A percentile compares a stretch with the other conserved stretches of the same genome.
Evolutionary conservation across 78 protist species (phyloP).

Genomic region (Dictyostelium brefeldianum): DNA sequence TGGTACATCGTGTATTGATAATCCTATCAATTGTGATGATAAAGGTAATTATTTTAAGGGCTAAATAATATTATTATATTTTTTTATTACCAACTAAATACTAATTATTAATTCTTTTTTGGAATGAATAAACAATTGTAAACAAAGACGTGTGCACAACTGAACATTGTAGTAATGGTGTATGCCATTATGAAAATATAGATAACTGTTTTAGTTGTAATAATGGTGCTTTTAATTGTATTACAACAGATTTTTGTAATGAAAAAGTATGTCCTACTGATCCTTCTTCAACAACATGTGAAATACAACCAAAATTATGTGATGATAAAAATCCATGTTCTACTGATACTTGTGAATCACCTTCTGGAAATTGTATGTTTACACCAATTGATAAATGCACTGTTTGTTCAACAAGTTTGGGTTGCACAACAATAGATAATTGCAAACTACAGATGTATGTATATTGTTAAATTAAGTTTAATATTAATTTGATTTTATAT

Average conservation of each 20-base stretch:
- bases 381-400: background rate
- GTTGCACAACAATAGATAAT: background rate
- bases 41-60: too few relatives aligned
- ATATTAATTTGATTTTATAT: background rate
- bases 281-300: background rate
- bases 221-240: background rate
- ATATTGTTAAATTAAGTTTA: too few relatives aligned
- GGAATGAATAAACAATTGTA: too few relatives aligned
- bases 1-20: background rate
- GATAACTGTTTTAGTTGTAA: too few relatives aligned
- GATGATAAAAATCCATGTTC: background rate
- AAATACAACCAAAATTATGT: background rate
- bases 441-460: too few relatives aligned
- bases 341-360: background rate
- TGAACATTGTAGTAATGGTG: too few relatives aligned
- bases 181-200: too few relatives aligned
- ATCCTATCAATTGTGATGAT: constrained; percentile 5
- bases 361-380: too few relatives aligned
- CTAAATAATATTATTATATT: too few relatives aligned
- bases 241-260: background rate
- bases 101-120: too few relatives aligned
- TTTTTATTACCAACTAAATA: too few relatives aligned
- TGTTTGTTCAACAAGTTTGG: background rate
- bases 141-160: too few relatives aligned
- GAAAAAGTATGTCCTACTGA: background rate